Conservation (phyloP, 306 rosid genomes). For the Abrus precatorius region DNA sequence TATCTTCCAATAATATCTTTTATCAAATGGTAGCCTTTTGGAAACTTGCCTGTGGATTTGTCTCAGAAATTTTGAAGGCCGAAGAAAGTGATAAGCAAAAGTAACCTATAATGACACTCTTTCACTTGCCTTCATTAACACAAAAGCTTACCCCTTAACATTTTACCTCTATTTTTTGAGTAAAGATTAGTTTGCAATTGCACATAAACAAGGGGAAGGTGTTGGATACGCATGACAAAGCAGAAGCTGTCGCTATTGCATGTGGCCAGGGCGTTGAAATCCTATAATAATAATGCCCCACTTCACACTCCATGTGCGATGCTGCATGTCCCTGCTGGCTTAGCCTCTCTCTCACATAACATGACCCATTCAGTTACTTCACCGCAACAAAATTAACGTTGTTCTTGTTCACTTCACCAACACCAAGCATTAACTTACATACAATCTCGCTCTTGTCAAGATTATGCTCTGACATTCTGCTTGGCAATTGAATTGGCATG, state of each 20-base stretch:
- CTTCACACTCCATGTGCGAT: slow-evolving; percentile 57
- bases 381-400: slow-evolving; percentile 16
- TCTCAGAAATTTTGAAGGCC: slow-evolving; percentile 21
- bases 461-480: slow-evolving; percentile 47
- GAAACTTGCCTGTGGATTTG: slow-evolving; percentile 14
- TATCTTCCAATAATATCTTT: slow-evolving; percentile 33
- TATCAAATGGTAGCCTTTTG: slow-evolving; percentile 19
- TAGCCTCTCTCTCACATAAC: slow-evolving; percentile 27
- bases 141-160: neutral
- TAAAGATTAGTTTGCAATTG: no score
- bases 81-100: slow-evolving; percentile 17
- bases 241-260: slow-evolving; percentile 46
- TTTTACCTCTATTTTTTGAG: neutral
- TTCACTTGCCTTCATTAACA: slow-evolving; percentile 46
- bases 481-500: slow-evolving; percentile 31
- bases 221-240: slow-evolving; percentile 33
- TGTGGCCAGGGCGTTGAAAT: slow-evolving; percentile 53
- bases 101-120: slow-evolving; percentile 12
- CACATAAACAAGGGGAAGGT: neutral
- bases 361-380: slow-evolving; percentile 34
- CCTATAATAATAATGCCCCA: slow-evolving; percentile 42
- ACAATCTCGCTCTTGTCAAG: neutral
- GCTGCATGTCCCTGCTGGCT: slow-evolving; percentile 52
- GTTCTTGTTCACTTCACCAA: slow-evolving; percentile 7
- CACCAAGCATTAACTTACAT: slow-evolving; percentile 15